Evolutionary conservation across 2,329 filamentous ascomycete genomes (phyloP).

Genomic region (Aspergillus oerlinghausenensis): DNA sequence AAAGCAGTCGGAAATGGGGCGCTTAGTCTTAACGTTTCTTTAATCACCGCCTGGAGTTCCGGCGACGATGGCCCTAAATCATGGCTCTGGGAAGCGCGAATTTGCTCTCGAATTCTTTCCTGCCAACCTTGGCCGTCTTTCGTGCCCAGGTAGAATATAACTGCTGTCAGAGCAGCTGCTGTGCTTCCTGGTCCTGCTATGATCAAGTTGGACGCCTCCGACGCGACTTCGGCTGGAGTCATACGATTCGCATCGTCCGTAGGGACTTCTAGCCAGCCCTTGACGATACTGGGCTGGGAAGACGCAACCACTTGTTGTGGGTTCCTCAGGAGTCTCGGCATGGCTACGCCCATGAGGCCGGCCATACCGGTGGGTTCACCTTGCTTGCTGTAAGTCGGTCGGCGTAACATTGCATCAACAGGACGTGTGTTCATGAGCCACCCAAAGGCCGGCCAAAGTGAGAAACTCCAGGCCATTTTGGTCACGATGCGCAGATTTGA

Average conservation of each 20-base stretch:
- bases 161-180: conserved; percentile 13
- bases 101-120: conserved; percentile 8
- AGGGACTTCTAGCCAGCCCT: conserved; percentile 12
- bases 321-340: conserved; percentile 3
- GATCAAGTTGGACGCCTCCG: conserved; percentile 13
- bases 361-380: conserved; percentile 2
- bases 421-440: conserved; percentile 14
- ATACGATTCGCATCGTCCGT: conserved; percentile 10
- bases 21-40: conserved; percentile 13
- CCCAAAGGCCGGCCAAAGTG: conserved; percentile 11
- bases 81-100: background rate
- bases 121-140: conserved; percentile 14
- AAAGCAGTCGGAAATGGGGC: conserved; percentile 15
- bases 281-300: conserved; percentile 12
- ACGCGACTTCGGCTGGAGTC: conserved; percentile 7
- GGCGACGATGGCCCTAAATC: background rate
- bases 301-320: background rate
- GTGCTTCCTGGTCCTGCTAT: conserved; percentile 17
- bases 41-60: conserved; percentile 15
- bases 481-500: conserved; percentile 5
- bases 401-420: conserved; percentile 2
- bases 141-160: conserved; percentile 11
- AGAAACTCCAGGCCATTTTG: conserved; percentile 15
- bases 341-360: conserved; percentile 5
- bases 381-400: background rate